A percentile compares a stretch with the other conserved stretches of the same genome.
phyloP scores from a whole-genome alignment of 164 flowering plant genomes.

The Brasenia schreberi region DNA sequence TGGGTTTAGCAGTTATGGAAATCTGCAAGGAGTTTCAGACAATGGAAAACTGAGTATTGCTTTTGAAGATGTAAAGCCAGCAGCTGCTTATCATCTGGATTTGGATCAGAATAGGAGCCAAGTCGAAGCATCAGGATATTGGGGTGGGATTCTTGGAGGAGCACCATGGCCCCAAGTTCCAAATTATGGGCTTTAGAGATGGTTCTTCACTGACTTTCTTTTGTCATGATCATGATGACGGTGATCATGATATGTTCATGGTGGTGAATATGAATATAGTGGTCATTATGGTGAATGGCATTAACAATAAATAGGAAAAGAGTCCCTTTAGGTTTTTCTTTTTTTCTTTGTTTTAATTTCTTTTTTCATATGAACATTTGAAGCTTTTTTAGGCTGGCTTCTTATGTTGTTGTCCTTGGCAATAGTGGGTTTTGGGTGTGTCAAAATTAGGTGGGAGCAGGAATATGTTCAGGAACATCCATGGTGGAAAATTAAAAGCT shows the following conservation, averaged over 20 bases:
- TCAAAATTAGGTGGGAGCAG: neutral
- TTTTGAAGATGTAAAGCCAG: neutral
- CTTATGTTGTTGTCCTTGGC: neutral
- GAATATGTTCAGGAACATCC: neutral
- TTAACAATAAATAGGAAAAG: neutral
- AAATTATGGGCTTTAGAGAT: neutral
- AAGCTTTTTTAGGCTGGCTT: neutral
- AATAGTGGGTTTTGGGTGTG: neutral
- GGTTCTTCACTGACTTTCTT: neutral
- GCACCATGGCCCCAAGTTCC: neutral
- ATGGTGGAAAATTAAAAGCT: neutral
- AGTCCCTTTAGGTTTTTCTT: neutral
- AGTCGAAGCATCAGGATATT: neutral
- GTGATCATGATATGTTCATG: neutral
- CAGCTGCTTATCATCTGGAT: neutral
- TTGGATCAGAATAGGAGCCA: neutral
- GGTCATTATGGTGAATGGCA: neutral
- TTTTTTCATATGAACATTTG: neutral
- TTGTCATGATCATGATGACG: neutral
- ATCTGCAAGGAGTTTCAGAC: neutral
- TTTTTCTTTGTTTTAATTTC: neutral
- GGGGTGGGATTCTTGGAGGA: constrained; percentile 1
- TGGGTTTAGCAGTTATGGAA: neutral
- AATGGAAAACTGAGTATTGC: neutral
- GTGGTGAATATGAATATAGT: neutral